Evolutionary conservation across 2,329 filamentous ascomycete species (phyloP).

Genomic region (Seiridium cupressi): DNA sequence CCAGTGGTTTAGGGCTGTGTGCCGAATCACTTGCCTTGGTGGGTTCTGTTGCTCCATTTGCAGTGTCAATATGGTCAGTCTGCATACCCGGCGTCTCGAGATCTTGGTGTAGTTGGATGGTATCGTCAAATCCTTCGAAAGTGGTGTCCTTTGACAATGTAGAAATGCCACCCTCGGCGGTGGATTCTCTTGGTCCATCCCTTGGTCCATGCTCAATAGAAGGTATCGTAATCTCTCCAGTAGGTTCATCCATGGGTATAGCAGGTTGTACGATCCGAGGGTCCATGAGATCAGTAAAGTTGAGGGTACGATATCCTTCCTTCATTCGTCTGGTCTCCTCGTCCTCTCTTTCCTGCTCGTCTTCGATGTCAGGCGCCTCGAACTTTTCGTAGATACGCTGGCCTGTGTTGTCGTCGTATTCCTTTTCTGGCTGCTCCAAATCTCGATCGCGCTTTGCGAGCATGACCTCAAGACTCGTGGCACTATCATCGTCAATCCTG

Average conservation of each 20-base stretch:
- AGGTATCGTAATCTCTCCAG: neutral
- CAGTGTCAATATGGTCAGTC: neutral
- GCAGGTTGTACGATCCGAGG: constrained; percentile 59
- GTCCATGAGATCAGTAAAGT: constrained; percentile 64
- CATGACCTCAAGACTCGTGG: constrained; percentile 52
- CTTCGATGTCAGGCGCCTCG: constrained; percentile 66
- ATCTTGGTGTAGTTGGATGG: neutral
- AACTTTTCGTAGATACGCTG: constrained; percentile 75
- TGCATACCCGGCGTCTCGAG: neutral
- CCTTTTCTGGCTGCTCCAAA: constrained; percentile 52
- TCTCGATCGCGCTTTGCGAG: constrained; percentile 69
- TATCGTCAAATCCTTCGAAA: constrained; percentile 8
- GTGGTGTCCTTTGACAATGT: neutral
- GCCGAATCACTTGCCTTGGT: neutral
- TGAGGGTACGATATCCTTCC: constrained; percentile 57
- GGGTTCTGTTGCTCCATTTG: neutral
- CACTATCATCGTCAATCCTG: constrained; percentile 47
- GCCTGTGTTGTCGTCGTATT: constrained; percentile 66
- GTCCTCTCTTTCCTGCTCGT: constrained; percentile 51
- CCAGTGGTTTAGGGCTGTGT: neutral
- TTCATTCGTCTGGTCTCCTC: constrained; percentile 36
- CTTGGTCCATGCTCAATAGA: constrained; percentile 1
- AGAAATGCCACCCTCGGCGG: neutral
- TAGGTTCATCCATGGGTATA: constrained; percentile 11
- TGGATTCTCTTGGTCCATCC: neutral